Evolutionary conservation across 1,284 basidiomycete species (phyloP), one percentile per base, ranked within the genome.

Genomic region (Bjerkandera adusta): DNA sequence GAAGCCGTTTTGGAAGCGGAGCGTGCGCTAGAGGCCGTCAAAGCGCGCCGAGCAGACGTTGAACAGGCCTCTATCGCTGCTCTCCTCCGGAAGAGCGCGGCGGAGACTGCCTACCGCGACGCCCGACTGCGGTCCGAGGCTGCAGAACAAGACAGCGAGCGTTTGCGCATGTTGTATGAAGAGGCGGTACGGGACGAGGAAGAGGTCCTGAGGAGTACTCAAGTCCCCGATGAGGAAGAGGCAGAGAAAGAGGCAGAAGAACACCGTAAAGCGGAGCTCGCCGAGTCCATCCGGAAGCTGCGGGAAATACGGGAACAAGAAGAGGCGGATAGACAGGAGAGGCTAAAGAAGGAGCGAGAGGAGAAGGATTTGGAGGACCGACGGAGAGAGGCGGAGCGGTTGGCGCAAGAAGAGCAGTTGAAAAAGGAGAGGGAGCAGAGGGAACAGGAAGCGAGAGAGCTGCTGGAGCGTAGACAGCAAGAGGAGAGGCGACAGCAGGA

Each of bases 241-340:
- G 29, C 35, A 10, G 35, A 36, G 35, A 36, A 36, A 8, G 35
- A 10, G 35, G 29, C 29, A 32, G 18, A 36, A 16, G 18, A 18
- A 36, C 8, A 18, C n/a, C n/a, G n/a, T n/a, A n/a, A n/a, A n/a
- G n/a, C n/a, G n/a, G n/a, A n/a, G n/a, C n/a, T n/a, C n/a, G n/a
- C n/a, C n/a, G n/a, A n/a, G n/a, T n/a, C n/a, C n/a, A n/a, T n/a
- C n/a, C 36, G 36, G 4, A 20, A 20, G 5, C 15, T 8, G 7
- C 38, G 27, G 34, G 43, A 37, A 25, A 37, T 20, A 36, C 30
- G 24, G 21, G 18, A 41, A 13, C 37, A 34, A 8, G 44, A 45
- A 12, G 42, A 30, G 12, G 15, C 32, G 32, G 5, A 16, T 16
- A 16, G 18, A 16, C n/a, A 34, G 32, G 18, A n/a, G 32, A 34